Evolutionary conservation across 140 eudicot genomes (phyloP).

Genomic region (Anethum foeniculum): DNA sequence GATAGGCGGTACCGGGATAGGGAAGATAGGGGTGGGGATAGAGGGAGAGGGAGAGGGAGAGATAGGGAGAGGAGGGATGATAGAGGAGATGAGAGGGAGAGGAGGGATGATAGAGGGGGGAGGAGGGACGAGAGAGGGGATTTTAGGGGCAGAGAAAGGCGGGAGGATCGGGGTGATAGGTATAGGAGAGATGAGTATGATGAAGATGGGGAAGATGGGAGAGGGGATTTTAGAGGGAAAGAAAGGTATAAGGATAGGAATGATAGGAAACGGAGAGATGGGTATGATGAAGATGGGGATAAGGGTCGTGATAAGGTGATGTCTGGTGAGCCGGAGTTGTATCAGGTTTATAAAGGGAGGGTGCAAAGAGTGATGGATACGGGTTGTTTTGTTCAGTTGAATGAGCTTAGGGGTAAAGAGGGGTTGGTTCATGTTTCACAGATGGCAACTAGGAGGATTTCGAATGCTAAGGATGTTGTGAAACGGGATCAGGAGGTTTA

Average conservation of each 20-base stretch:
- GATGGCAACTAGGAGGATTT: constrained; percentile 42
- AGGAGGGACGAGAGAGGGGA: constrained; percentile 25
- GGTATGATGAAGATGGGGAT: constrained; percentile 27
- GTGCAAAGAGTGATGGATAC: constrained; percentile 47
- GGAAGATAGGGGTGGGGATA: constrained; percentile 22
- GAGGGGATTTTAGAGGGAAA: constrained; percentile 24
- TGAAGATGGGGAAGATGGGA: constrained; percentile 15
- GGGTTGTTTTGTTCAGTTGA: constrained; percentile 51
- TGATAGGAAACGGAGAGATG: constrained; percentile 17
- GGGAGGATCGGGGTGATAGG: constrained; percentile 13
- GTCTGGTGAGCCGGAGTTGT: constrained; percentile 36
- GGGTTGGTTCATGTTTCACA: constrained; percentile 51
- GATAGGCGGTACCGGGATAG: constrained; percentile 12
- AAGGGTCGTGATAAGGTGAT: constrained; percentile 20
- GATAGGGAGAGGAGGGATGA: constrained; percentile 21
- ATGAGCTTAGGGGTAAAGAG: constrained; percentile 47
- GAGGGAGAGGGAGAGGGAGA: constrained; percentile 20
- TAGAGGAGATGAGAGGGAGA: constrained; percentile 15
- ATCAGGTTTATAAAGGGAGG: constrained; percentile 44
- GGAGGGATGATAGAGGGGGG: constrained; percentile 23
- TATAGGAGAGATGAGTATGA: constrained; percentile 23
- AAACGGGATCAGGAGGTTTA: constrained; percentile 56
- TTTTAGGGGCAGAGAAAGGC: constrained; percentile 21
- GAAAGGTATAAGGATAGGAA: constrained; percentile 23
- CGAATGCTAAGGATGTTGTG: constrained; percentile 49